Base-by-base conservation (phyloP, 2,329 filamentous ascomycete genomes). In the Xylaria sp. region DNA sequence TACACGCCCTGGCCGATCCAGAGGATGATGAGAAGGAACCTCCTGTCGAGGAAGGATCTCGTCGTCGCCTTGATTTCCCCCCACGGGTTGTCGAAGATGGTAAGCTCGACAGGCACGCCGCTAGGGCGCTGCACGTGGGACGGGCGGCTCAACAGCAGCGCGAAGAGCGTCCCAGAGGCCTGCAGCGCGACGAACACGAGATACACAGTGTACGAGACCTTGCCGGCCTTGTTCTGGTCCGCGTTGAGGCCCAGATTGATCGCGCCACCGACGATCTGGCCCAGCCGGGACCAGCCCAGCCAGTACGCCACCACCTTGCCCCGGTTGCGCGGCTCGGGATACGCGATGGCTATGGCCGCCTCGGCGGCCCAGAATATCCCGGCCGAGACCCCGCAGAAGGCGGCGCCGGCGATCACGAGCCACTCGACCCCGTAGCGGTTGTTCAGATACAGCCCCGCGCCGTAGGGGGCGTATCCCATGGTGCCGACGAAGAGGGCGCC, bases 311-410 rank as follows among this genome's bases (percentile, higher is more conserved):
- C 73, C 17, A 85, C 83, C 16, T 79, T 79, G 0, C 85, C 86
- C 48, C 82, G 80, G 44, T 88, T 88, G 65, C 82, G 84, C 0
- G 87, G 86, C 62, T 91, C 88, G 0, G 88, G 87, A 59, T 91
- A 91, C 0, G 84, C 79, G 18, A 91, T 81, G 0, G 87, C 87
- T 52, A 91, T 89, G 0, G 88, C 87, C 0, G 86, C 86, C 70
- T 91, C 88, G 0, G 87, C 83, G 77, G 86, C 86, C 88, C 88
- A 91, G 70, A 91, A 91, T 0, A 91, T 76, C 0, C 88, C 88
- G 0, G 88, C 88, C 0, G 84, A 86, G 26, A 90, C 77, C 17
- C 88, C 88, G 58, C 88, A 91, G 0, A 88, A 74, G 0, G 86
- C 86, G 0, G 86, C 86, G 0, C 87, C 88, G 7, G 91, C 70